A percentile compares a stretch with the other conserved stretches of the same genome.
phyloP scores from a whole-genome alignment of 768 basidiomycete genomes.

The Fibroporia radiculosa region DNA sequence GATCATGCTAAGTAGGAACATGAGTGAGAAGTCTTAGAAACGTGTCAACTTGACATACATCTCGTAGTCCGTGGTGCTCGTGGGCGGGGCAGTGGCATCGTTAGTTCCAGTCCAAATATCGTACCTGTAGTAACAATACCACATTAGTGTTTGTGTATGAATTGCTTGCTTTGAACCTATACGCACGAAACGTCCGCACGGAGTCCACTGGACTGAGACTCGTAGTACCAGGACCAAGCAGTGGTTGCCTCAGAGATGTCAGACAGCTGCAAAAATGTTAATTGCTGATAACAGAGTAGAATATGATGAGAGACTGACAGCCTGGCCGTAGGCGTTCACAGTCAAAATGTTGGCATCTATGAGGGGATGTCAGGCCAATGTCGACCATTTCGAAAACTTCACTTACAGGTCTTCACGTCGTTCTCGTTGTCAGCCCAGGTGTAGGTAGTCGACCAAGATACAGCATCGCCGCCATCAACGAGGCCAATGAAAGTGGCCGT shows the following conservation, averaged over 20 bases:
- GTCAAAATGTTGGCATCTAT: neutral
- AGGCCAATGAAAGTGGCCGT: constrained; percentile 40
- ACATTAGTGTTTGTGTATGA: neutral
- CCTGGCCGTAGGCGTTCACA: too few species aligned
- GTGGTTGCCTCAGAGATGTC: constrained; percentile 39
- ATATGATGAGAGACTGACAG: too few species aligned
- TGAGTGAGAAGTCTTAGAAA: neutral
- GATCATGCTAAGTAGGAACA: constrained; percentile 37
- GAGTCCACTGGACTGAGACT: constrained; percentile 34
- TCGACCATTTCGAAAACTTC: neutral
- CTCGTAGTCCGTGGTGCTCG: constrained; percentile 41
- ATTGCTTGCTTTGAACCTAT: neutral
- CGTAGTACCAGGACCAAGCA: constrained; percentile 44
- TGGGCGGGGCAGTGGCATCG: constrained; percentile 38
- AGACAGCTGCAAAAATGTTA: constrained; percentile 27
- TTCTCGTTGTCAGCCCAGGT: constrained; percentile 44
- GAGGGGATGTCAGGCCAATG: neutral
- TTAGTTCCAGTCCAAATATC: constrained; percentile 48
- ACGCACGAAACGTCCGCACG: constrained; percentile 47
- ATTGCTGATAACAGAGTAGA: too few species aligned
- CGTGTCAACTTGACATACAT: constrained; percentile 29
- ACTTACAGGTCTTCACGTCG: constrained; percentile 49
- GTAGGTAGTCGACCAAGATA: constrained; percentile 48
- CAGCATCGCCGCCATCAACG: constrained; percentile 28
- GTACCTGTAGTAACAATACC: constrained; percentile 25